Evolutionary conservation across 495 filamentous ascomycete genomes (phyloP).

Genomic region (Trichocladium uniseriatum): DNA sequence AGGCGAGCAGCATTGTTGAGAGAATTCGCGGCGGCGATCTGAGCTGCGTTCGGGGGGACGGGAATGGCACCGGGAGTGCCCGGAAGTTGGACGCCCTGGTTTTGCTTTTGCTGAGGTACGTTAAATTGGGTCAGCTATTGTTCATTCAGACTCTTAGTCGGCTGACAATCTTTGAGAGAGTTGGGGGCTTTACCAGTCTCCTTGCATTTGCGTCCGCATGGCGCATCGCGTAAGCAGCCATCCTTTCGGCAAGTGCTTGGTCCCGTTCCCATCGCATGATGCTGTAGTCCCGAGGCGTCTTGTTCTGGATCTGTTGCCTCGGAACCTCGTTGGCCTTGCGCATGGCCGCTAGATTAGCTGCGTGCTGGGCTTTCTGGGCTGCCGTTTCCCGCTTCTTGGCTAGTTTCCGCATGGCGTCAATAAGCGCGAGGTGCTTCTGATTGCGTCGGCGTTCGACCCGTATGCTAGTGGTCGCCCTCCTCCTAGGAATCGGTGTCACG

Average conservation of each 20-base stretch:
- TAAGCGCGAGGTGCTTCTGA: conserved; percentile 71
- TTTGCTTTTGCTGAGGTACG: conserved; percentile 30
- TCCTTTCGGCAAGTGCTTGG: conserved; percentile 62
- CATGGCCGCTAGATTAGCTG: conserved; percentile 56
- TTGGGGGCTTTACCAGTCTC: conserved; percentile 42
- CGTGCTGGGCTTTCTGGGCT: conserved; percentile 77
- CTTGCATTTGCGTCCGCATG: conserved; percentile 36
- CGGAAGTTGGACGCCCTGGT: conserved; percentile 31
- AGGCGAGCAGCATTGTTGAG: conserved; percentile 29
- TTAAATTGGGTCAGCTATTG: conserved; percentile 13
- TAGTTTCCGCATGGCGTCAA: conserved; percentile 91
- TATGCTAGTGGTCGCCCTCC: conserved; percentile 59
- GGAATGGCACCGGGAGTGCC: conserved; percentile 32
- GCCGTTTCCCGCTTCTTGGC: conserved; percentile 86
- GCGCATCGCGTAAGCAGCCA: conserved; percentile 59
- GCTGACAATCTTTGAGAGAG: background rate
- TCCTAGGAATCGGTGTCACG: conserved; percentile 45
- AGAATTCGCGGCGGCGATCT: conserved; percentile 32
- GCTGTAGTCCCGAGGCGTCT: conserved; percentile 83
- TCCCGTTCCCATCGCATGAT: conserved; percentile 79
- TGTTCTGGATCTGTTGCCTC: conserved; percentile 42
- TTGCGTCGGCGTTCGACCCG: conserved; percentile 80
- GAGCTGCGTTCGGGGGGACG: conserved; percentile 26
- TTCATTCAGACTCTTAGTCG: conserved; percentile 10
- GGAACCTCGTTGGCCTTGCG: conserved; percentile 61